These are phyloP conservation scores for Suillus subalutaceus DNA, from an alignment of 768 basidiomycete genomes.

Conservation along the genomic window DNA sequence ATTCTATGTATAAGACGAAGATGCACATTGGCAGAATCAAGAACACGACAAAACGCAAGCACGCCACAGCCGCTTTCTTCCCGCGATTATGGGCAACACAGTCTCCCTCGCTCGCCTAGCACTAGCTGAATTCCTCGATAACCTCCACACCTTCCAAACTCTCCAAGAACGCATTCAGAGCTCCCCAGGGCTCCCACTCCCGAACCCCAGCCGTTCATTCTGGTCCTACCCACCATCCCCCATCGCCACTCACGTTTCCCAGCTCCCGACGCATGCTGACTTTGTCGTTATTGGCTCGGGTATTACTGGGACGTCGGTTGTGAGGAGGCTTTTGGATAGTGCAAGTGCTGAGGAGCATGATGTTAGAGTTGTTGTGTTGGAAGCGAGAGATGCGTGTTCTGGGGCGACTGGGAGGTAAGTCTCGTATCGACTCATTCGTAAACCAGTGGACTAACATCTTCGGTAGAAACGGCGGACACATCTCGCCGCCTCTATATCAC, in stretches of 20 bases:
- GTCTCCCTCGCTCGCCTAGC: constrained; percentile 25
- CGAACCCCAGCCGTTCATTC: constrained; percentile 57
- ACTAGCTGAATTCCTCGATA: constrained; percentile 24
- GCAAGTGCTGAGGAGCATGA: constrained; percentile 26
- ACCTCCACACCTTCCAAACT: constrained; percentile 22
- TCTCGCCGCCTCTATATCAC: constrained; percentile 59
- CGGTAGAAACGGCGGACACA: constrained; percentile 70
- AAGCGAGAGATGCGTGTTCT: constrained; percentile 77
- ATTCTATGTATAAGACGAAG: not conserved
- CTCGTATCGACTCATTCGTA: not conserved
- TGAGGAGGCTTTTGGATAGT: constrained; percentile 52
- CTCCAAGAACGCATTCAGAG: constrained; percentile 37
- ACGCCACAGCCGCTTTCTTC: not conserved
- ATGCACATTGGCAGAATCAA: no score
- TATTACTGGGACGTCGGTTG: constrained; percentile 68
- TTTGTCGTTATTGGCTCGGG: constrained; percentile 79
- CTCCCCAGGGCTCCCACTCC: constrained; percentile 61
- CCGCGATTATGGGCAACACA: constrained; percentile 29
- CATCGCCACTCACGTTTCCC: constrained; percentile 42
- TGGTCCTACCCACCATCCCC: constrained; percentile 62
- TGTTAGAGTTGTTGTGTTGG: constrained; percentile 68
- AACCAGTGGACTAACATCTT: not conserved
- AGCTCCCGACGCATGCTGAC: constrained; percentile 50
- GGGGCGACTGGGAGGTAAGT: constrained; percentile 74
- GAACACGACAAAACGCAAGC: no score